Base-by-base conservation (phyloP, 2,329 filamentous ascomycete species). In the Endoconidiophora laricicola region DNA sequence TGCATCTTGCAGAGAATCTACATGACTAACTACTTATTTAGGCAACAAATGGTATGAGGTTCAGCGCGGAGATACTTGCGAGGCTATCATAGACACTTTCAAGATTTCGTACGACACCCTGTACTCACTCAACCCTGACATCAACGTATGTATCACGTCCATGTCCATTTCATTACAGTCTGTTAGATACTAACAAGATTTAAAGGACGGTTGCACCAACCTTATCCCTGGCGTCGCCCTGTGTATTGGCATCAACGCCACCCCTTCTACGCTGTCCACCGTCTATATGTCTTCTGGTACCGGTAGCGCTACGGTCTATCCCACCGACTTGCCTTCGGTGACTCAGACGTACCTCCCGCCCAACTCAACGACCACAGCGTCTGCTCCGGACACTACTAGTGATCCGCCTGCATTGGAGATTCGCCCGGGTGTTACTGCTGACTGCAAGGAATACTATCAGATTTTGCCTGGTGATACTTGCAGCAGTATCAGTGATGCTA, bases 31-130 rank as follows among this genome's bases (percentile, higher is more conserved):
- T 41, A 14, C 4, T 3, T 12, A 6, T 5, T 14, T 3, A 52
- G 50, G 51, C 44, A 45, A 48, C 14, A 48, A 44, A 12, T 53
- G 52, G 52, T 50, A 53, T 23, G 16, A 48, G 23, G 36, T 53
- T 16, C 18, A 53, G 38, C 7, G n/a, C 4, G 48, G 48, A 16
- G 48, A 53, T 29, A 53, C 48, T n/a, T 53, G 52, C 44, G 36
- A 47, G 16, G 41, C 14, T 1, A 53, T 53, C 33, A n/a, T 45
- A 16, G 26, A 41, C 9, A 23, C 44, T 18, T 37, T 44, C 22
- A n/a, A 36, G 33, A 14, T 48, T 7, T 33, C 52, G 5, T 42
- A 50, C 40, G 40, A 50, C 24, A 42, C 39, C 4, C 22, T 53
- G 2, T 53, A 37, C 23, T 36, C 10, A 3, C 24, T 50, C 14